Base-by-base conservation (phyloP, 176 grass and related monocot species). In the Triticum urartu region DNA sequence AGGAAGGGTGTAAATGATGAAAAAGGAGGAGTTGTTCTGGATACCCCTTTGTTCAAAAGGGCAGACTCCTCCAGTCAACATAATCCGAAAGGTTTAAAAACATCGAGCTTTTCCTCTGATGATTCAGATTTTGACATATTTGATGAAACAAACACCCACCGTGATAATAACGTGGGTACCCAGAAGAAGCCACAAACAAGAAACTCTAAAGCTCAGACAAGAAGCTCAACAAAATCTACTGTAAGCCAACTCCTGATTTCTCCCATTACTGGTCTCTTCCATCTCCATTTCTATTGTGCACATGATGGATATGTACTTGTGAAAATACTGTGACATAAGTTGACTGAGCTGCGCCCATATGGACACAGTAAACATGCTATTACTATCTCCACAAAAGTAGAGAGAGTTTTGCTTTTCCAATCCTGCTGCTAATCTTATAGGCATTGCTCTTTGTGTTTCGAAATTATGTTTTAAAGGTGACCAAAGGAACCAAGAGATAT, bases 71-170 rank as follows among this genome's bases (percentile, higher is more conserved):
- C 45, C 1, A 3, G 18, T 62, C 30, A 83, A 18, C 22, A 30
- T 36, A 42, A 60, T 56, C 33, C 52, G 0, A 61, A 59, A 24
- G 33, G 81, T 78, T 22, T 54, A 22, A 61, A 82, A 10, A 9
- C 4, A 34, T 79, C 59, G 0, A 45, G 9, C 43, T 68, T 64
- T 68, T 36, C 68, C 30, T 73, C 39, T 6, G 89, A 86, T 85
- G 90, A 89, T 89, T 89, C 88, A 40, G 84, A 92, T 88, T 68
- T 94, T 58, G 91, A 92, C 71, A 77, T 89, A 14, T 83, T 88
- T 34, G 85, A 79, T 54, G 84, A 69, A 62, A 36, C 35, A 8
- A 78, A 70, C 9, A 56, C 33, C 9, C 14, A 4, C 38, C 6
- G 0, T 79, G 26, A 54, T 69, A 28, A 30, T 40, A 82, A 83